Evolutionary conservation across 495 filamentous ascomycete genomes (phyloP), one percentile per base, ranked within the genome.

Genomic region (Thermothielavioides terrestris): DNA sequence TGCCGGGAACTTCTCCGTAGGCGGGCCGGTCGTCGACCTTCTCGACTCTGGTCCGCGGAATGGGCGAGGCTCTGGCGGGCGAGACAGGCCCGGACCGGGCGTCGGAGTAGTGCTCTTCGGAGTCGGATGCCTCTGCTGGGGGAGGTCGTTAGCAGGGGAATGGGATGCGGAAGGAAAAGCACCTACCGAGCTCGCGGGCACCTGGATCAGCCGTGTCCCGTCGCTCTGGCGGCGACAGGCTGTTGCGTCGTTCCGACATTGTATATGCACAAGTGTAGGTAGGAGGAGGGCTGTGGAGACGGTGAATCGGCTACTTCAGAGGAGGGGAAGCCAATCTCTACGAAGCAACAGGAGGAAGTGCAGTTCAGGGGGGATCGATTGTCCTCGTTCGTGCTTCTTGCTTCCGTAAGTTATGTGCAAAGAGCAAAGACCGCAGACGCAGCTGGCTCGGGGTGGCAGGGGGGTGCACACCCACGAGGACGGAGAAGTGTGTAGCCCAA

Each of bases 91-190:
- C 85, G 65, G 91, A 86, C 49, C 81, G 84, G 52, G 89, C 89
- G 73, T 94, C 89, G 42, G 89, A 89, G 65, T 89, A 95, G 67
- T 94, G 86, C 42, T 95, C 89, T 23, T 94, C 88, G 37, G 81
- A 85, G 49, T 83, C 83, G 17, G 85, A 85, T 40, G 71, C 76
- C 64, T 76, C 80, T 78, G 50, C 44, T 42, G 30, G 23, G 26
- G n/a, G 34, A n/a, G 14, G n/a, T n/a, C 35, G 52, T 65, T 20
- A 58, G 52, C 2, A 30, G 28, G 17, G 21, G 11, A 26, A 20
- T 35, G 5, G 17, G 9, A 21, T 3, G 37, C 15, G 15, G 9
- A 49, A 39, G 10, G 15, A 11, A 3, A 11, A n/a, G 34, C 23
- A 26, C 21, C 17, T 76, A 94, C 88, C 78, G 59, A 88, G 75